phyloP scores from a whole-genome alignment of 805 yeast genomes.

The Candida ficus region DNA sequence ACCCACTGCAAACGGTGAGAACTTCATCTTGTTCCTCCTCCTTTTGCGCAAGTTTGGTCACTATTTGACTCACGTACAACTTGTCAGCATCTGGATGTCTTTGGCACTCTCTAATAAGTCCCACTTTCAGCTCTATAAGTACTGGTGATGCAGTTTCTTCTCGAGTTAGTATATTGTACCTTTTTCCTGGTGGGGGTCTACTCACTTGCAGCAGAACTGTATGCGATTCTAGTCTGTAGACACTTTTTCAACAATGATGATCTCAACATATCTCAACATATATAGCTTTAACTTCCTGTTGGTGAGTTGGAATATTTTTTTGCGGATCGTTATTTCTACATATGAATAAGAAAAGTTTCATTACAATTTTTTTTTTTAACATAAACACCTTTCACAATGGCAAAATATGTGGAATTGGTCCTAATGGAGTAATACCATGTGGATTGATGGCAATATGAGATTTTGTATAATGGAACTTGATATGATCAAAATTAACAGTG shows the following conservation, averaged over 20 bases:
- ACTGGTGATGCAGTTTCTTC: slow-evolving; percentile 12
- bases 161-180: not conserved
- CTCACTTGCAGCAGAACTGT: not conserved
- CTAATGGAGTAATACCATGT: slow-evolving; percentile 75
- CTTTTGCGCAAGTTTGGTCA: slow-evolving; percentile 1
- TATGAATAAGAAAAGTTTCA: too few relatives aligned
- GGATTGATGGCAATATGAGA: slow-evolving; percentile 82
- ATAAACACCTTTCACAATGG: slow-evolving; percentile 26
- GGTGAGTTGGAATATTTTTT: too few relatives aligned
- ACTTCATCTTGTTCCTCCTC: slow-evolving; percentile 5
- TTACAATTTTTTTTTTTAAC: slow-evolving; percentile 11
- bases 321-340: too few relatives aligned
- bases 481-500: slow-evolving; percentile 85
- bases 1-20: slow-evolving; percentile 53
- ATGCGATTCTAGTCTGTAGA: not conserved
- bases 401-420: slow-evolving; percentile 76
- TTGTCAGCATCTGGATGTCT: slow-evolving; percentile 55
- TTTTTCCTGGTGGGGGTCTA: not conserved
- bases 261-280: not conserved
- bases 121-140: slow-evolving; percentile 37
- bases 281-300: too few relatives aligned
- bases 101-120: slow-evolving; percentile 39
- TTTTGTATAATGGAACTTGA: slow-evolving; percentile 86
- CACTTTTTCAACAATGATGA: too few relatives aligned
- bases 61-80: slow-evolving; percentile 50